Evolutionary conservation across 805 yeast genomes (phyloP), one percentile per base, ranked within the genome.

Genomic region (Metschnikowia lunata): DNA sequence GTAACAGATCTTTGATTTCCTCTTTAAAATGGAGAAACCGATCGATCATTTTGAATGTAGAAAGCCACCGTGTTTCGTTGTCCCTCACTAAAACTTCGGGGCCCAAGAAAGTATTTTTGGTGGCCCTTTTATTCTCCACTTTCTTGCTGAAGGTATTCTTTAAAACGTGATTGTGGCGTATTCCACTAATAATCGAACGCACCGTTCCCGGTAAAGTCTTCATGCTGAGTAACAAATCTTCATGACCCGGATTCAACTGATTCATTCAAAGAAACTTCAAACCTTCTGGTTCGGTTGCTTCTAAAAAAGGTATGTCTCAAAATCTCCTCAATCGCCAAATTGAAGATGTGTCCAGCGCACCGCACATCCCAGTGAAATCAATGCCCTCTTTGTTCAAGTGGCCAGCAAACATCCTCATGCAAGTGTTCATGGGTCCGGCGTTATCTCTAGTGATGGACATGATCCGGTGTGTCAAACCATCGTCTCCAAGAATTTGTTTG

Each of bases 371-470:
- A 38, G 15, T 9, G 18, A 11, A 34, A 34, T 12, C 2, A 37
- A 23, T 34, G 11, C 12, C 37, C 34, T 7, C 31, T 27, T 9
- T 9, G n/a, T 7, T 15, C 23, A 35, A 23, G n/a, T n/a, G 12
- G 18, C 29, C 38, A 10, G 36, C 18, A 23, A 34, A 14, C 30
- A 28, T 34, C 29, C 26, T 40, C 37, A 40, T 34, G 29, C 28
- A 15, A 28, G 14, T n/a, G 23, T 40, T 40, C 37, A 40, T 40
- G 8, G 43, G 37, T 7, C 38, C 38, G 14, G 37, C 33, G 15
- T 40, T 40, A 40, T 34, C 37, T 34, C 43, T 40, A 14, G 43
- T 29, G 38, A 40, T 40, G 11, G 37, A 34, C 5, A 40, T 34
- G 18, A 40, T 27, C 4, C 43, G 8, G 8, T 33, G 9, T n/a